Base-by-base conservation (phyloP, 352 stramenopile genomes). In the Phytophthora tubulina region DNA sequence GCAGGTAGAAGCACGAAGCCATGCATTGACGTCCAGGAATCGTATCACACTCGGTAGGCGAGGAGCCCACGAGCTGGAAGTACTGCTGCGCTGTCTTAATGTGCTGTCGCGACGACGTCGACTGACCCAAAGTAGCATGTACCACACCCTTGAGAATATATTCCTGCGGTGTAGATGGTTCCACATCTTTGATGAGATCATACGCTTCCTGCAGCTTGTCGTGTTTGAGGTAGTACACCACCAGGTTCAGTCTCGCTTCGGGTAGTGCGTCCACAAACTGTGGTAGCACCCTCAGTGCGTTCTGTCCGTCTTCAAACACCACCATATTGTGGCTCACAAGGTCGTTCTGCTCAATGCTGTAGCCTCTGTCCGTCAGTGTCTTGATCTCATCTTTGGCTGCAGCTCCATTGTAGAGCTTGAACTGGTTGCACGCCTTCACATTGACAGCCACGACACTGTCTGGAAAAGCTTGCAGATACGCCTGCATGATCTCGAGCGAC, bases 401-500 rank as follows among this genome's bases (percentile, higher is more conserved):
- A 54, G 97, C 97, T 31, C 96, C 96, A 73, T 99, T 99, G 80
- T 98, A 99, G 9, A 99, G 85, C 57, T 97, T 95, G 81, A 99
- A 99, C 62, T 98, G 88, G 78, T 99, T 99, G 80, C 97, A 99
- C 5, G 97, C 97, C 77, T 99, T 99, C 56, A 99, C 86, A 71
- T 99, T 99, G 52, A 98, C 90, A 9, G 91, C 96, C 38, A 99
- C 88, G 5, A 93, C 86, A 54, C 83, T 97, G 69, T 99, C 91
- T 0, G 97, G 94, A 46, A 93, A 95, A 1, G 83, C 82, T 51
- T 98, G 91, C 62, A 99, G 78, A 72, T 99, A 99, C 13, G 97
- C 94, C 48, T 97, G 90, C 63, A 99, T 93, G 71, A 98, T 98
- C 81, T 99, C 97, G 13, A 99, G 76, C 46, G 90, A 98, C 27